Evolutionary conservation across 257 asterid species (phyloP), one percentile per base, ranked within the genome.

Genomic region (Knoxia roxburghii): DNA sequence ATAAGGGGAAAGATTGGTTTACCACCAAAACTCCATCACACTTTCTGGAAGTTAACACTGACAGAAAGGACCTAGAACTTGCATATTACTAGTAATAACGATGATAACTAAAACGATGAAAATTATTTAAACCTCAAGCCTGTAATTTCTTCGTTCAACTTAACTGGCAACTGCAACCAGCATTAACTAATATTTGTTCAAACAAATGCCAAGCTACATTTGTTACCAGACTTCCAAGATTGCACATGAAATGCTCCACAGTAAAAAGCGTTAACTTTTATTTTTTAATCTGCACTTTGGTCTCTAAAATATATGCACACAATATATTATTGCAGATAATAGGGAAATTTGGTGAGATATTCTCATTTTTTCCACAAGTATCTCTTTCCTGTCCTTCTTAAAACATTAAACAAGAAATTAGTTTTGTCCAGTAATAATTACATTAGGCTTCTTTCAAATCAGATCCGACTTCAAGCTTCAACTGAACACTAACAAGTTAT

Each of bases 1-100:
- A 66, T 23, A 37, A 57, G 48, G 59, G 7, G 27, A 75, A 75
- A 54, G n/a, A 58, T 32, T 59, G 64, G 56, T 67, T n/a, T 56
- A 61, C 26, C 24, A 30, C 58, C 49, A 33, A 49, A 60, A 56
- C 17, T 64, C 40, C 32, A 66, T 7, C 51, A 60, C 43, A 54
- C 18, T 54, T 35, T 32, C 15, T 67, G n/a, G 45, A 57, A 40
- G 24, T 27, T 57, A 40, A 43, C 50, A 66, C 27, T 6, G 9
- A 33, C 51, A 15, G 3, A 12, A 27, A 64, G 43, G 51, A 49
- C 10, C 49, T 56, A n/a, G 41, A 7, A 20, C 32, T 52, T 61
- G 32, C 35, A 39, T 3, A 52, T n/a, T 39, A 9, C 11, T 24
- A 41, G 10, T 6, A 26, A 48, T 7, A 1, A 7, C 40, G 7